A percentile compares a stretch with the other conserved stretches of the same genome.
These are phyloP conservation scores for Aegilops umbellulata DNA, from an alignment of 176 grass and related monocot species.

Conservation along the genomic window DNA sequence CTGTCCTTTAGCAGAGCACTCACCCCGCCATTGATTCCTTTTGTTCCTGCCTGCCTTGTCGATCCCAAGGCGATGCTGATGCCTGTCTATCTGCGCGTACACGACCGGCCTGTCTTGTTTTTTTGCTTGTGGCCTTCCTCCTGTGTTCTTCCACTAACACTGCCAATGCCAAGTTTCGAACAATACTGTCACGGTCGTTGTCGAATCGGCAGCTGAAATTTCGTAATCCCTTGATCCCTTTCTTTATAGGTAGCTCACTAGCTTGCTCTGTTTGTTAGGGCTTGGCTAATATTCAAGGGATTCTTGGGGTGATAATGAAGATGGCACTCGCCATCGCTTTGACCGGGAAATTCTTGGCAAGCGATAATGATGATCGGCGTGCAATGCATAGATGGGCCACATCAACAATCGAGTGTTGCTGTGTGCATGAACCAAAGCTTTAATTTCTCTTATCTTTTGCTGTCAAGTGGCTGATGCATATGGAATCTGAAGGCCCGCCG, in stretches of 20 bases:
- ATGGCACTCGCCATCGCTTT: conserved; percentile 29
- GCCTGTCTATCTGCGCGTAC: background rate
- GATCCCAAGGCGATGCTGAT: conserved; percentile 39
- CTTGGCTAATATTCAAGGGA: conserved; percentile 1
- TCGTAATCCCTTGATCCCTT: conserved; percentile 14
- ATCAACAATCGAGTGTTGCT: background rate
- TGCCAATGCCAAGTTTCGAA: background rate
- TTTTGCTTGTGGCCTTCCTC: conserved; percentile 35
- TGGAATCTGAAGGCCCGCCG: background rate
- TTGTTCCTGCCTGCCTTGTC: conserved; percentile 32
- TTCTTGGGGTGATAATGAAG: conserved; percentile 1
- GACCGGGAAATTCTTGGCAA: conserved; percentile 6
- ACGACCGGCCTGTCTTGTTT: conserved; percentile 26
- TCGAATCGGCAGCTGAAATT: conserved; percentile 20
- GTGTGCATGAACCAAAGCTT: background rate
- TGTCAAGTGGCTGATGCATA: background rate
- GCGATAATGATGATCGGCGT: background rate
- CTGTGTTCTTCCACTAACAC: conserved; percentile 31
- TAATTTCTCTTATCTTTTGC: background rate
- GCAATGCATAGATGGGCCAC: conserved; percentile 3
- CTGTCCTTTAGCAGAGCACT: conserved; percentile 29
- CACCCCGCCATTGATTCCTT: conserved; percentile 41
- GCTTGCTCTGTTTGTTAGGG: conserved; percentile 39
- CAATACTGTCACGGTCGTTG: conserved; percentile 6
- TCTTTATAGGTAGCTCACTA: conserved; percentile 14